Conservation (phyloP, 2,329 filamentous ascomycete species). For the Talaromyces sp. region DNA sequence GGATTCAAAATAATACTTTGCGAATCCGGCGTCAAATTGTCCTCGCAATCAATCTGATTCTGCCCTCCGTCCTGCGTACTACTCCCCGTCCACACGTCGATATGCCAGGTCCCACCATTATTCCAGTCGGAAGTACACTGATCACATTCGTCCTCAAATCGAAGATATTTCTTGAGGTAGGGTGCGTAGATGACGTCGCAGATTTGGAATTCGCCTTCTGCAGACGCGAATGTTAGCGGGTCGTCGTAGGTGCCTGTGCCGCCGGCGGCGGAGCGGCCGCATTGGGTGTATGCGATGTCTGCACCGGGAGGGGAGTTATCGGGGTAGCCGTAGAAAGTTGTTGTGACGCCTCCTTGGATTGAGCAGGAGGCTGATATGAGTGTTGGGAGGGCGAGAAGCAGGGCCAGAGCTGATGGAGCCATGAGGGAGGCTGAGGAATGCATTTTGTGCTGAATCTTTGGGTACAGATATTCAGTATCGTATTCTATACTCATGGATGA, state of each 20-base stretch:
- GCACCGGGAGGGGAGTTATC: conserved; percentile 41
- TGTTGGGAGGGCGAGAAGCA: neutral
- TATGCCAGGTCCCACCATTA: conserved; percentile 25
- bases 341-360: conserved; percentile 24
- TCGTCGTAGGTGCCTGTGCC: conserved; percentile 44
- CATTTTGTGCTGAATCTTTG: neutral
- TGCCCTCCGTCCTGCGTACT: conserved; percentile 30
- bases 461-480: neutral
- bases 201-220: conserved; percentile 37
- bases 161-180: conserved; percentile 45
- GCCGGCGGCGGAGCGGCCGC: conserved; percentile 38
- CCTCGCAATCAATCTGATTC: conserved; percentile 37
- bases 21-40: conserved; percentile 31
- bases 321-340: conserved; percentile 43
- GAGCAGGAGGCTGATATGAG: conserved; percentile 14
- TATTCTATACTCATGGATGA: neutral
- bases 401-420: conserved; percentile 2
- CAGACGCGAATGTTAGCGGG: conserved; percentile 46
- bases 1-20: conserved; percentile 34
- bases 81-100: conserved; percentile 42
- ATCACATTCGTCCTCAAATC: conserved; percentile 36
- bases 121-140: conserved; percentile 31
- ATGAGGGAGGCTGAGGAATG: neutral
- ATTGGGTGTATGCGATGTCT: conserved; percentile 35
- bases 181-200: conserved; percentile 49